Evolutionary conservation across 306 rosid genomes (phyloP).

Genomic region (Glycine soja): DNA sequence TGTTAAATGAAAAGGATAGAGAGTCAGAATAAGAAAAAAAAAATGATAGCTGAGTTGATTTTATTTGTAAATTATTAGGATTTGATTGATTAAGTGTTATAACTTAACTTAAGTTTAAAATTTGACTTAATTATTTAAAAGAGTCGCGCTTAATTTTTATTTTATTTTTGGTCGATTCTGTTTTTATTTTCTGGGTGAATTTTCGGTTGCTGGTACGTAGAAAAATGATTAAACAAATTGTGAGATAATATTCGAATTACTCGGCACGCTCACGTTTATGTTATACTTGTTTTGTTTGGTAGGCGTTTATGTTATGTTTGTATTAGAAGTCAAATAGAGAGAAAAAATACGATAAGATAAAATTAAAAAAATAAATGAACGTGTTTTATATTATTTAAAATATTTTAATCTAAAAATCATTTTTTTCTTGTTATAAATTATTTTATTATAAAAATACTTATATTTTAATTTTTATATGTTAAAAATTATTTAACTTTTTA

Average conservation of each 20-base stretch:
- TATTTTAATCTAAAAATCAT: neutral
- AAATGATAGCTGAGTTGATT: neutral
- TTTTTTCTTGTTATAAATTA: neutral
- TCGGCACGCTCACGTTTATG: neutral
- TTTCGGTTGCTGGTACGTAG: no score
- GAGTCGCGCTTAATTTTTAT: neutral
- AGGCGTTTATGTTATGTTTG: neutral
- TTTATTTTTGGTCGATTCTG: neutral
- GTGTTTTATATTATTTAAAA: neutral
- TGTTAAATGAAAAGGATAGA: neutral
- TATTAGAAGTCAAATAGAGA: neutral
- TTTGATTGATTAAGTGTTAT: neutral
- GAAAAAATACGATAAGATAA: neutral
- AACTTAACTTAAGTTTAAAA: neutral
- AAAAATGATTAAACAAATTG: neutral
- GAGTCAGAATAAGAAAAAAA: neutral
- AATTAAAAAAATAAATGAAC: no score
- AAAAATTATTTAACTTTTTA: neutral
- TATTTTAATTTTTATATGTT: neutral
- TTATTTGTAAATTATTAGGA: neutral
- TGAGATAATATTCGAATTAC: neutral
- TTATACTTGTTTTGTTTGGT: no score
- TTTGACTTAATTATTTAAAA: constrained; percentile 9
- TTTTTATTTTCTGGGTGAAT: no score
- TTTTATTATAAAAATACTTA: no score